Evolutionary conservation across 169 alveolate genomes (phyloP), one percentile per base, ranked within the genome.

Genomic region (Neospora caninum): DNA sequence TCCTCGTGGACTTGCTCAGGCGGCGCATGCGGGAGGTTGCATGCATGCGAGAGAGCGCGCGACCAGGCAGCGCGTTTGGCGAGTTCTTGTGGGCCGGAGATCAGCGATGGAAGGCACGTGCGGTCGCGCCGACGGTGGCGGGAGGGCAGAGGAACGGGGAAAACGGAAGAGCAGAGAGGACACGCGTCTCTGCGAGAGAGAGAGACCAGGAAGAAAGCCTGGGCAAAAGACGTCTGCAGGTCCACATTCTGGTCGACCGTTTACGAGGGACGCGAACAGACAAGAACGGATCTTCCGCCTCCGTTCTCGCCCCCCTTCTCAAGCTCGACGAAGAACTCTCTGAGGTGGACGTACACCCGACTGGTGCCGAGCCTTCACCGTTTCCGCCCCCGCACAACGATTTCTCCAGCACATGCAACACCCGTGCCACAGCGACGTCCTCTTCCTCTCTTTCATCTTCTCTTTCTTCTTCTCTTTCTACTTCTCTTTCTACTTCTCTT

Each of bases 1-100:
- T 20, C 20, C 67, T 91, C 87, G 54, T 91, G n/a, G 78, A 49
- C 20, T 43, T 39, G 41, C 73, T 89, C 78, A 69, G 38, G 36
- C 54, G 29, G 0, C 88, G 88, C 9, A 67, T 69, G 42, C 86
- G 41, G 27, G 83, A 88, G 86, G 49, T 78, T n/a, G 86, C 45
- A 29, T 78, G 39, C n/a, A 20, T 1, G 4, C 43, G 42, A 9
- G 39, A 78, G 45, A 25, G 73, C 34, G 34, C 16, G n/a, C 73
- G 34, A 7, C 34, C 25, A 27, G n/a, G n/a, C 34, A 1, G 73
- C 73, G 34, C 31, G 4, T 64, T 27, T 6, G 7, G n/a, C 73
- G 34, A 16, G n/a, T 64, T 64, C 20, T 27, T 64, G 73, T 64
- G 73, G 73, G 7, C 7, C 31, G 73, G 20, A 64, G 73, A 64